These are phyloP conservation scores for Epicoccum sorghinum DNA, from an alignment of 2,329 filamentous ascomycete genomes.

Conservation along the genomic window DNA sequence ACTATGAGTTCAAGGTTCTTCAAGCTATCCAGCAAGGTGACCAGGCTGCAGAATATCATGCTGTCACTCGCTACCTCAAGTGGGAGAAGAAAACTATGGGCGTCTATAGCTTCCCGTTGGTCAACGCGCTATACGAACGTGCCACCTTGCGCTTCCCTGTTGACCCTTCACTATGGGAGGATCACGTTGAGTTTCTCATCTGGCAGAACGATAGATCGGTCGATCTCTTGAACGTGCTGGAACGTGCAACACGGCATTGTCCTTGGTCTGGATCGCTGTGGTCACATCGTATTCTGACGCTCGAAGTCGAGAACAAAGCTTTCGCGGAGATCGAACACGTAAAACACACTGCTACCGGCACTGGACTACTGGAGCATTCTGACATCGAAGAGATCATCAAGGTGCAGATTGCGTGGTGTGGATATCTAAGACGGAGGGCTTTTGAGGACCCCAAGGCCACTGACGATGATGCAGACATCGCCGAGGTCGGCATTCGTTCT, in stretches of 20 bases:
- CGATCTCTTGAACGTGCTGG: constrained; percentile 71
- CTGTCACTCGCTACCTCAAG: constrained; percentile 73
- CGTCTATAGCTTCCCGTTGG: constrained; percentile 59
- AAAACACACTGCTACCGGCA: constrained; percentile 90
- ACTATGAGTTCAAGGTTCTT: constrained; percentile 70
- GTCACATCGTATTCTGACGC: constrained; percentile 85
- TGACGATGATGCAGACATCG: constrained; percentile 81
- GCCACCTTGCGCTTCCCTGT: constrained; percentile 76
- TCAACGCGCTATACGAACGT: constrained; percentile 74
- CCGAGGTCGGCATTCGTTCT: constrained; percentile 84
- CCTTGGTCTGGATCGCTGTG: constrained; percentile 92
- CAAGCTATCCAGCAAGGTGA: constrained; percentile 64
- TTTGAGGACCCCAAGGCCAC: constrained; percentile 73
- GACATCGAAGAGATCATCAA: constrained; percentile 89
- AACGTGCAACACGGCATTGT: constrained; percentile 85
- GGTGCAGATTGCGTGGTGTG: constrained; percentile 93
- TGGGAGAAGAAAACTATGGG: constrained; percentile 76
- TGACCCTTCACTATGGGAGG: constrained; percentile 79
- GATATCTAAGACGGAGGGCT: constrained; percentile 84
- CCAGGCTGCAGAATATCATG: constrained; percentile 60
- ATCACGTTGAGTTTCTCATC: constrained; percentile 77
- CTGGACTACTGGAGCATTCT: constrained; percentile 80
- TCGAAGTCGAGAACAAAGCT: constrained; percentile 76
- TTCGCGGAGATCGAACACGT: constrained; percentile 86
- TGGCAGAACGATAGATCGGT: constrained; percentile 54